Conservation (phyloP, 305 asterid species). For the Fraxinus paxiana region DNA sequence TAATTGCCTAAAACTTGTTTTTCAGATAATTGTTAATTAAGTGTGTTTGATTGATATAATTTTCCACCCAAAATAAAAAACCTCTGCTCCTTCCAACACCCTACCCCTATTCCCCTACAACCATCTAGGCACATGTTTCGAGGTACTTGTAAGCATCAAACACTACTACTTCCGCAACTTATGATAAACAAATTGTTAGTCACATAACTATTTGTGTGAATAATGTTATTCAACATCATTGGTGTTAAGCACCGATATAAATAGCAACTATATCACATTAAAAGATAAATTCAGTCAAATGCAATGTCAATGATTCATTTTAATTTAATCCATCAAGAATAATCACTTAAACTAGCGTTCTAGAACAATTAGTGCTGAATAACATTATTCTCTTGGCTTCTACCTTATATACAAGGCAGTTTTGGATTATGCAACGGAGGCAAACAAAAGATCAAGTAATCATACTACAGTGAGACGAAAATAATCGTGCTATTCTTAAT, state of each 20-base stretch:
- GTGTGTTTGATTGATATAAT: too few relatives aligned
- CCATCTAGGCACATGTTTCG: not conserved
- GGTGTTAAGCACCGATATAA: too few relatives aligned
- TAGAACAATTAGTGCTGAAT: not conserved
- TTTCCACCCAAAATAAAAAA: too few relatives aligned
- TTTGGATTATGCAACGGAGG: not conserved
- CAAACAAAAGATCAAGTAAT: not conserved
- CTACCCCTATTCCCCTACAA: not conserved
- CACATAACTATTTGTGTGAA: too few relatives aligned
- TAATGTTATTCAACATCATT: not conserved
- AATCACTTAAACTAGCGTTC: not conserved
- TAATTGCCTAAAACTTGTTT: too few relatives aligned
- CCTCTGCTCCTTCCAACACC: not conserved
- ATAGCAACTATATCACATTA: not conserved
- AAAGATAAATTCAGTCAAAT: too few relatives aligned
- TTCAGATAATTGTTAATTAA: too few relatives aligned
- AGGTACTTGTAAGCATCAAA: not conserved
- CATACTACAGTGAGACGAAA: not conserved
- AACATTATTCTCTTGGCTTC: not conserved
- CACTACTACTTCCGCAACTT: not conserved
- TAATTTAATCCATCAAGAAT: too few relatives aligned
- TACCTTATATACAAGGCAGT: not conserved
- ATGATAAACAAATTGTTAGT: not conserved
- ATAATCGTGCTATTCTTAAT: not conserved
- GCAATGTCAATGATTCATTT: too few relatives aligned